Base-by-base conservation (phyloP, 2,329 filamentous ascomycete genomes). In the Ramularia collo-cygni region DNA sequence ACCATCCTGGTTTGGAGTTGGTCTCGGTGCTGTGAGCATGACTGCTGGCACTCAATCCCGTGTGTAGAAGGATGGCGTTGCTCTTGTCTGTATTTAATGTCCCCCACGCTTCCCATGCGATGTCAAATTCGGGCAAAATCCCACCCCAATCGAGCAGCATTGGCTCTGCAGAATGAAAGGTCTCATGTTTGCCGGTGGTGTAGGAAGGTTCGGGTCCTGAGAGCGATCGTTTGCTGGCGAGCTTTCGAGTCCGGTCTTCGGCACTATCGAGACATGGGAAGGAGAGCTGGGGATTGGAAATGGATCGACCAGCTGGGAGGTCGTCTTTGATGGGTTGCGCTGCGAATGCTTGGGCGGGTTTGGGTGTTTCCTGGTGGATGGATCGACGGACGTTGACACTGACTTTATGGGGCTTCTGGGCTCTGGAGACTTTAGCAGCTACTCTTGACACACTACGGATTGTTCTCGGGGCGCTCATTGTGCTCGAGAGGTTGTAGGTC, bases 91-190 rank as follows among this genome's bases (percentile, higher is more conserved):
- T 66, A 58, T 95, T 94, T 60, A 94, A 68, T 24, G 68, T 68
- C 2, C 90, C 90, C 90, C 90, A 96, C 0, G 86, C 83, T 64
- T 96, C 90, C 63, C 95, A 95, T 18, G 90, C 90, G 44, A 96
- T 77, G 53, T 88, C 78, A 59, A 94, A 96, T 53, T 88, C 80
- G 12, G 83, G 85, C 26, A 98, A 67, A n/a, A 89, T 76, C 38
- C 92, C 92, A 45, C 92, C 92, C 86, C 93, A 96, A 66, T 98
- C 92, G 17, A 96, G 78, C 3, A 89, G 70, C 12, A 96, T 68
- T 0, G 88, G 81, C 15, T 86, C 72, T 6, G 74, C 56, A 54
- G 82, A 92, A 59, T 80, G 81, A 64, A 85, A 95, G 19, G 69
- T 75, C 50, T 85, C 75, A 37, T 92, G 89, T n/a, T 78, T 79